Evolutionary conservation across 306 rosid species (phyloP).

Genomic region (Morella rubra): DNA sequence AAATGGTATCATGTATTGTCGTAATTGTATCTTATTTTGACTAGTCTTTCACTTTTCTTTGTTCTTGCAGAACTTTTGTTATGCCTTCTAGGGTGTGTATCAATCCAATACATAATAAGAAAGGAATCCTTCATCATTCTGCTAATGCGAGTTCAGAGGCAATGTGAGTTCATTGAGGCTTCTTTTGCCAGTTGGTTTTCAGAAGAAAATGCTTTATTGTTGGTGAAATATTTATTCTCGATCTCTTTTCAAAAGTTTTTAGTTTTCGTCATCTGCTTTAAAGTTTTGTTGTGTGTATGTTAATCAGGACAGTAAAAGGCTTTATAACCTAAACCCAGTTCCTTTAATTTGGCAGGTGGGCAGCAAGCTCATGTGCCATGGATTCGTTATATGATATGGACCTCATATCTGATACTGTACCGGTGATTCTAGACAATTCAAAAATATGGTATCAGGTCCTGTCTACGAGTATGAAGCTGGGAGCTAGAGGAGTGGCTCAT

Average conservation of each 20-base stretch:
- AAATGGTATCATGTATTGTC: not conserved
- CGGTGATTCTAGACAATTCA: constrained; percentile 90
- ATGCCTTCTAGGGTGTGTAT: constrained; percentile 97
- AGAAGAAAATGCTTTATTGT: not conserved
- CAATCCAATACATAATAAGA: constrained; percentile 86
- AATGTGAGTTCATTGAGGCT: constrained; percentile 41
- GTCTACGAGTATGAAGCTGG: constrained; percentile 77
- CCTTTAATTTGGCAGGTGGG: constrained; percentile 64
- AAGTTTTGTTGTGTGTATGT: not conserved
- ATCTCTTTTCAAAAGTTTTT: not conserved
- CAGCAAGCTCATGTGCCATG: constrained; percentile 77
- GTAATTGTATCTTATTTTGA: not conserved
- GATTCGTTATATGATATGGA: constrained; percentile 76
- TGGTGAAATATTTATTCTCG: not conserved
- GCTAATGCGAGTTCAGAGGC: constrained; percentile 60
- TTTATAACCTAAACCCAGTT: constrained; percentile 27
- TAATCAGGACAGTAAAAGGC: not conserved
- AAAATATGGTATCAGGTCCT: constrained; percentile 72
- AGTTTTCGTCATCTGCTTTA: constrained; percentile 9
- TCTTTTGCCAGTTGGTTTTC: constrained; percentile 11
- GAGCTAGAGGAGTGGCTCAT: constrained; percentile 66
- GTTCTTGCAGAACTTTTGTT: constrained; percentile 76
- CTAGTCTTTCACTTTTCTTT: constrained; percentile 13
- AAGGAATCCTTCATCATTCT: constrained; percentile 73
- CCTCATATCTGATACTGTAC: constrained; percentile 68